Evolutionary conservation across 352 stramenopile species (phyloP).

Genomic region (Globisporangium uncinulatum): DNA sequence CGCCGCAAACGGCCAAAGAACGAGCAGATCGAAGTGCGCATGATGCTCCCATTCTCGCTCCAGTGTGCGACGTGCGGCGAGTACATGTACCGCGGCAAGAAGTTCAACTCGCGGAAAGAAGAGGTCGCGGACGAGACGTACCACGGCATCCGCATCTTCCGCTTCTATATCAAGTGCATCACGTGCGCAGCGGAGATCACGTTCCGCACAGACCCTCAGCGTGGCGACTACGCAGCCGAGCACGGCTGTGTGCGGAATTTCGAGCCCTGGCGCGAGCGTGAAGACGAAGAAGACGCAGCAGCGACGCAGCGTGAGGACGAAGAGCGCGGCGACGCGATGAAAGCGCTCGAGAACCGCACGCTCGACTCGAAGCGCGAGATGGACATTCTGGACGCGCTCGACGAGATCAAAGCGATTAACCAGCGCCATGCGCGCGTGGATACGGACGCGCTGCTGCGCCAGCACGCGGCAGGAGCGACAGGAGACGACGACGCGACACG

Average conservation of each 20-base stretch:
- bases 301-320: constrained; percentile 81
- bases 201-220: constrained; percentile 98
- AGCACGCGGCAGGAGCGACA: constrained; percentile 25
- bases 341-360: constrained; percentile 97
- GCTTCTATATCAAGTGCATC: constrained; percentile 98
- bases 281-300: constrained; percentile 67
- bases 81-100: constrained; percentile 99
- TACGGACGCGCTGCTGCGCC: constrained; percentile 67
- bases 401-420: constrained; percentile 99
- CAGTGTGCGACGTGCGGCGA: constrained; percentile 96
- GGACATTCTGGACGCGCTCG: constrained; percentile 97
- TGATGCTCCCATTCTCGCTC: constrained; percentile 99
- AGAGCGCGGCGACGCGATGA: constrained; percentile 96
- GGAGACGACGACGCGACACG: constrained; percentile 6
- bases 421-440: constrained; percentile 90
- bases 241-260: constrained; percentile 96
- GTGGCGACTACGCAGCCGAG: constrained; percentile 97
- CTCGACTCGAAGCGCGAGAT: constrained; percentile 98
- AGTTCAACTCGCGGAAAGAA: constrained; percentile 99
- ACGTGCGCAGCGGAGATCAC: constrained; percentile 94
- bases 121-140: constrained; percentile 95
- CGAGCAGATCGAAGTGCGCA: constrained; percentile 95
- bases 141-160: constrained; percentile 94
- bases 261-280: constrained; percentile 93
- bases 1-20: constrained; percentile 92